Base-by-base conservation (phyloP, 768 basidiomycete species). In the Trametes cubensis region DNA sequence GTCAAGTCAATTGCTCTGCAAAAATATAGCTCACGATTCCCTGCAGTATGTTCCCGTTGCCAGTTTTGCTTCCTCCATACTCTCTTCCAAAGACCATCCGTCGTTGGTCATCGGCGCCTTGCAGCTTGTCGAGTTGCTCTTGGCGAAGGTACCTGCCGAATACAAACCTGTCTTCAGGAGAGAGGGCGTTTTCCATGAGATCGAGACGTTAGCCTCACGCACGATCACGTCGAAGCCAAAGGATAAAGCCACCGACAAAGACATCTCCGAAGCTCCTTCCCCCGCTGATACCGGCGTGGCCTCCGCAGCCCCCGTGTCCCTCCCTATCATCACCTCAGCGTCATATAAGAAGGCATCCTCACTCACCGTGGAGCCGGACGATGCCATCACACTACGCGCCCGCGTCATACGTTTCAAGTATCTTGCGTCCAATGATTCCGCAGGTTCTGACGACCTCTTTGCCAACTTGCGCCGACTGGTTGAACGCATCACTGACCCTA, bases 111-210 rank as follows among this genome's bases (percentile, higher is more conserved):
- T 92, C 41, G 88, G 88, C 40, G 95, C 94, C 3, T 80, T 98
- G 3, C 97, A 98, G 71, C 84, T 99, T 25, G 94, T 97, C 28
- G 97, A 98, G 69, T 78, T 98, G 25, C 85, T 98, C 8, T 78
- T 98, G 53, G 80, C 78, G 70, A 98, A 97, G 74, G 81, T 94
- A 46, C 89, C 93, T 10, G 78, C 85, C 14, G 82, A 93, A 54
- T 98, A 97, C 75, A 87, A 86, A 70, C 90, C 93, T 18, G 87
- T 89, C 0, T 94, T 98, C 81, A 86, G 92, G 21, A 83, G 95
- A 28, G 96, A 99, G 76, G 97, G 97, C 10, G 97, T 98, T 28
- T 88, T 97, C 74, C 92, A 98, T 74, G 97, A 98, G 73, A 87
- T 99, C 40, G 94, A 95, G 66, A 73, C 78, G 10, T 77, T 95